phyloP scores from a whole-genome alignment of 768 basidiomycete genomes.

The Boletellus sp. region DNA sequence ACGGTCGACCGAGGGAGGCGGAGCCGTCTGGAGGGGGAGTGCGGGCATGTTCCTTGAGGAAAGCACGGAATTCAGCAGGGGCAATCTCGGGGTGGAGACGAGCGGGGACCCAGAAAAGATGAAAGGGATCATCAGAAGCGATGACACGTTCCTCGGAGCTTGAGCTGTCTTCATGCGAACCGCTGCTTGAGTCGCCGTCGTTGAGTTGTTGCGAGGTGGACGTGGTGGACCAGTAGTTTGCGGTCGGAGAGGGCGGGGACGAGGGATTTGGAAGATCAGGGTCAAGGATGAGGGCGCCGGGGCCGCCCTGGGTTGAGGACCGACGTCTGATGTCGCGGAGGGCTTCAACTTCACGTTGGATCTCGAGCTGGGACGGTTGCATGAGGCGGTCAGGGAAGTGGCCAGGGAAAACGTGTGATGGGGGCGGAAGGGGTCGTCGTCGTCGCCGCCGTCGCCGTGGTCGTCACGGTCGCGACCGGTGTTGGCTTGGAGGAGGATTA shows the following conservation, averaged over 20 bases:
- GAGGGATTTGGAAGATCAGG: constrained; percentile 85
- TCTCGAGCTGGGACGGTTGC: constrained; percentile 82
- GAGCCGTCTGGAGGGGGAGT: constrained; percentile 50
- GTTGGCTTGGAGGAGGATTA: constrained; percentile 6
- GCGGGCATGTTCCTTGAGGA: constrained; percentile 90
- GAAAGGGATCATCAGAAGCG: constrained; percentile 74
- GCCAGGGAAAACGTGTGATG: constrained; percentile 14
- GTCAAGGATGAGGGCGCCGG: constrained; percentile 81
- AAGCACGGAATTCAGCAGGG: constrained; percentile 91
- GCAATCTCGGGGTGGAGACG: constrained; percentile 96
- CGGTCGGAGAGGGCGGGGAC: constrained; percentile 55
- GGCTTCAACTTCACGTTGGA: constrained; percentile 82
- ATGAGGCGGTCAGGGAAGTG: constrained; percentile 29
- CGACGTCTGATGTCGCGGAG: constrained; percentile 80
- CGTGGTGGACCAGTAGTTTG: constrained; percentile 47
- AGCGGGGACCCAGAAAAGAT: constrained; percentile 98
- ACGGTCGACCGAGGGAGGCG: constrained; percentile 39
- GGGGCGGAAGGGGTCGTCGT: constrained; percentile 4
- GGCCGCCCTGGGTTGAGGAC: constrained; percentile 69
- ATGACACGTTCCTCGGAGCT: constrained; percentile 31
- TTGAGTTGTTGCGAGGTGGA: constrained; percentile 32
- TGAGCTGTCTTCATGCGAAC: constrained; percentile 39
- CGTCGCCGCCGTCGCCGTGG: constrained; percentile 7
- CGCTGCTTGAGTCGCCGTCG: constrained; percentile 44
- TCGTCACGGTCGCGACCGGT: constrained; percentile 6